phyloP scores from a whole-genome alignment of 192 early-diverging fungal genomes.

The Dissophora ornata region DNA sequence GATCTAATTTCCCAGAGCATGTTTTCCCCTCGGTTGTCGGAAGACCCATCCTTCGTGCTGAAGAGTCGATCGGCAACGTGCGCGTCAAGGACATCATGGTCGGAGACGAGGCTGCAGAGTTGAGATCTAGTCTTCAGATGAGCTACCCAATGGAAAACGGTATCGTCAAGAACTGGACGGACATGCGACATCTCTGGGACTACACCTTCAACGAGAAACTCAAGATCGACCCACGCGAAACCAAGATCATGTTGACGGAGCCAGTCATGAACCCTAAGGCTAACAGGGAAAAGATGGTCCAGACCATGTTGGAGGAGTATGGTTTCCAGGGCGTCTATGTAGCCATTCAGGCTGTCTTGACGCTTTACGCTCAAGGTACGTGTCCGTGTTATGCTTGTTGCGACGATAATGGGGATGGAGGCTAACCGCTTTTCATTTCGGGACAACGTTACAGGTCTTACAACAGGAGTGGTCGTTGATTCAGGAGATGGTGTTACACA shows the following conservation, averaged over 20 bases:
- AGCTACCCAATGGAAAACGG: conserved; percentile 99
- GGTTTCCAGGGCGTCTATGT: conserved; percentile 94
- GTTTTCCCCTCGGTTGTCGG: conserved; percentile 99
- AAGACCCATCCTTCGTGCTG: conserved; percentile 95
- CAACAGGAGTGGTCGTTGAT: conserved; percentile 98
- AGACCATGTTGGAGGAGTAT: conserved; percentile 97
- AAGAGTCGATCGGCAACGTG: conserved; percentile 85
- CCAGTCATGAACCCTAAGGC: conserved; percentile 94
- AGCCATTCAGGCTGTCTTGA: conserved; percentile 97
- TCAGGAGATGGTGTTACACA: conserved; percentile 99
- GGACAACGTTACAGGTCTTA: conserved; percentile 65
- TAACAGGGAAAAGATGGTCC: conserved; percentile 93
- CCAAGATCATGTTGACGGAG: conserved; percentile 96
- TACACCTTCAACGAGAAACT: conserved; percentile 97
- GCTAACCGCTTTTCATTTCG: no score
- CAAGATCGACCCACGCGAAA: conserved; percentile 85
- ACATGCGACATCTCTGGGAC: conserved; percentile 97
- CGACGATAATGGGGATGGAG: no score
- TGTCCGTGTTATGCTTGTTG: background rate
- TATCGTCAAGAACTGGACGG: conserved; percentile 97
- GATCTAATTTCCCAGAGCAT: conserved; percentile 94
- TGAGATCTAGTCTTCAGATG: conserved; percentile 92
- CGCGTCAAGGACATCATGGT: conserved; percentile 96
- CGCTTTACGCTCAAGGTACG: conserved; percentile 98
- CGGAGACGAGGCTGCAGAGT: conserved; percentile 94